Evolutionary conservation across 192 early-diverging fungal genomes (phyloP).

Genomic region (Cetraspora pellucida): DNA sequence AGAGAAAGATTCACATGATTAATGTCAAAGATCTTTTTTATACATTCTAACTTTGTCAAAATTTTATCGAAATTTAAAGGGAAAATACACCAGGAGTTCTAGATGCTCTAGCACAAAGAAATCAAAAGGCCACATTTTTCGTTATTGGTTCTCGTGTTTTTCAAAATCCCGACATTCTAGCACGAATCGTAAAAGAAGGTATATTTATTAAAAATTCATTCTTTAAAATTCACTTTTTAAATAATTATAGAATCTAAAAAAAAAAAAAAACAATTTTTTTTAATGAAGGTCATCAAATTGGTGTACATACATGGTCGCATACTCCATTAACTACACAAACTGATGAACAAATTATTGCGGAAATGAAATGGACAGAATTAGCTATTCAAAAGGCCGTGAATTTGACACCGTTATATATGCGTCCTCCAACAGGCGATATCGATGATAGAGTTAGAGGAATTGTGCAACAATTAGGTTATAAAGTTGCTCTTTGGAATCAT

Average conservation of each 20-base stretch:
- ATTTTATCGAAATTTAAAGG: not conserved
- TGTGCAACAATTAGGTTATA: constrained; percentile 56
- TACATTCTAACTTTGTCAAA: not conserved
- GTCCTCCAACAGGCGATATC: constrained; percentile 64
- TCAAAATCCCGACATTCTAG: constrained; percentile 42
- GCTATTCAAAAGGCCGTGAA: constrained; percentile 53
- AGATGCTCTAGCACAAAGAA: constrained; percentile 44
- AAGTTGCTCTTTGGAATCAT: constrained; percentile 36
- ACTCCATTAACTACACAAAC: constrained; percentile 53
- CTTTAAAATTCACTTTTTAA: no score
- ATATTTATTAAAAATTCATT: no score
- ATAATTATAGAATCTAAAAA: no score
- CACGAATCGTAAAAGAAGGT: constrained; percentile 37
- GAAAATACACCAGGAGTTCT: constrained; percentile 37
- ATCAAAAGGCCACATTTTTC: constrained; percentile 52
- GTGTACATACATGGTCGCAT: constrained; percentile 69
- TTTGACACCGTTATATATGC: constrained; percentile 52
- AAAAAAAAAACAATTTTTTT: no score
- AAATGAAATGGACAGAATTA: constrained; percentile 59
- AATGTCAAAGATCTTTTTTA: not conserved
- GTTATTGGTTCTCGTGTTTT: constrained; percentile 48
- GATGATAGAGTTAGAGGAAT: constrained; percentile 73
- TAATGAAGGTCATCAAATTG: constrained; percentile 40
- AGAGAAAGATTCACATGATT: not conserved
- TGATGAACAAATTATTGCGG: constrained; percentile 65